Evolutionary conservation across 2,329 filamentous ascomycete species (phyloP), one percentile per base, ranked within the genome.

Genomic region (Simplicillium sp.): DNA sequence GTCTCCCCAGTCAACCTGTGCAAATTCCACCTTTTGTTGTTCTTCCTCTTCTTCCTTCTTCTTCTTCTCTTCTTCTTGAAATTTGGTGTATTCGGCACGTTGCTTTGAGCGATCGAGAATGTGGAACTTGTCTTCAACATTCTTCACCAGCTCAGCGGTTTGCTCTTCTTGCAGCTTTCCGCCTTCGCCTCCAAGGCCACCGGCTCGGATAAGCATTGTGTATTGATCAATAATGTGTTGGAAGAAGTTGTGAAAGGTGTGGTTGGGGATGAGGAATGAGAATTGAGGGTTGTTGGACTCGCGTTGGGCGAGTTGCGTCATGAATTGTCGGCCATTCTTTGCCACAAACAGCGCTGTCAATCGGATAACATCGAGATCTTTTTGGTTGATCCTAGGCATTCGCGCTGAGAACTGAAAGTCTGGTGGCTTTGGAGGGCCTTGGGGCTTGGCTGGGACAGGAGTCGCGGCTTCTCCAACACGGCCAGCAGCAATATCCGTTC

Each of bases 1-100:
- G 58, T 97, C 90, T 56, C 94, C 87, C 92, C 92, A 98, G 61
- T 98, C 92, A 47, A 98, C 92, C 52, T 92, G 84, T 1, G 84
- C 84, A 60, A 92, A 80, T 40, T 78, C 70, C 16, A 73, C 66
- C 54, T 82, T 81, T 59, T 95, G 86, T 54, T 87, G 80, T 56
- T 94, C 85, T 33, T 83, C 84, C 47, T 89, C 80, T 54, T 94
- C 87, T 54, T 94, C 88, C 56, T 89, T 88, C 69, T 89, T 86
- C 52, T 82, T 78, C 59, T 89, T 90, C 65, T 96, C 86, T 41
- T 80, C 69, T 50, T 92, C 86, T 54, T 92, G 84, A 55, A 80
- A 85, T 59, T 87, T 88, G 48, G 83, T 73, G 72, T 89, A 97
- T 51, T 94, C 87, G 6, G 90, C 86, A 39, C 92, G 78, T 59